Evolutionary conservation across 768 basidiomycete genomes (phyloP).

Genomic region (Vishniacozyma victoriae): DNA sequence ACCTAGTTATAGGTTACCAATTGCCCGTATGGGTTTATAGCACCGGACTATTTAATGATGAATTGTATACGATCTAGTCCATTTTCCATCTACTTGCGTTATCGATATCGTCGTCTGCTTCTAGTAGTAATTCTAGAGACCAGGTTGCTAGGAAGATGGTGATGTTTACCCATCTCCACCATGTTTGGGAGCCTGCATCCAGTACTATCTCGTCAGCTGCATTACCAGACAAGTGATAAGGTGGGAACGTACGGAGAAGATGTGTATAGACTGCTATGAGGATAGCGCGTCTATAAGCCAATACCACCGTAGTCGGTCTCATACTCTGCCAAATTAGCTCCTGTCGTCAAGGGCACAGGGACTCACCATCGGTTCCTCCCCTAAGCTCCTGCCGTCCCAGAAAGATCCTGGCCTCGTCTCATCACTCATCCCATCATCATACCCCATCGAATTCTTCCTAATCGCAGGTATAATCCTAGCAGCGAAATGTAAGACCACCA

Average conservation of each 20-base stretch:
- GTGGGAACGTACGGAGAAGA: slow-evolving; percentile 36
- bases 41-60: no score
- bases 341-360: not conserved
- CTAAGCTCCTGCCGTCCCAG: slow-evolving; percentile 42
- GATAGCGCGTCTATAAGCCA: slow-evolving; percentile 45
- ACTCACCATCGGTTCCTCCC: slow-evolving; percentile 43
- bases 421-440: slow-evolving; percentile 36
- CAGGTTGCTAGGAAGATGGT: slow-evolving; percentile 40
- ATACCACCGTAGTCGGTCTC: slow-evolving; percentile 42
- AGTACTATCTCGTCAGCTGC: slow-evolving; percentile 31
- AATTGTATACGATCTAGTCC: no score
- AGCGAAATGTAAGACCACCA: slow-evolving; percentile 45
- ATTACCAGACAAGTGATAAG: not conserved
- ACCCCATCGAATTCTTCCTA: slow-evolving; percentile 35
- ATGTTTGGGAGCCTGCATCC: slow-evolving; percentile 45
- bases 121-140: slow-evolving; percentile 43
- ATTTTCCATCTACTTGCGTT: slow-evolving; percentile 42
- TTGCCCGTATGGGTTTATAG: slow-evolving; percentile 23
- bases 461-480: slow-evolving; percentile 46
- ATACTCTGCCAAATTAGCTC: slow-evolving; percentile 27
- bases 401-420: slow-evolving; percentile 22
- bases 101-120: slow-evolving; percentile 44
- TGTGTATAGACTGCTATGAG: slow-evolving; percentile 48
- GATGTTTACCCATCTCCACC: slow-evolving; percentile 46
- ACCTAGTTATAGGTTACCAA: slow-evolving; percentile 60